phyloP scores from a whole-genome alignment of 2,329 filamentous ascomycete species.

The Exophiala sideris region DNA sequence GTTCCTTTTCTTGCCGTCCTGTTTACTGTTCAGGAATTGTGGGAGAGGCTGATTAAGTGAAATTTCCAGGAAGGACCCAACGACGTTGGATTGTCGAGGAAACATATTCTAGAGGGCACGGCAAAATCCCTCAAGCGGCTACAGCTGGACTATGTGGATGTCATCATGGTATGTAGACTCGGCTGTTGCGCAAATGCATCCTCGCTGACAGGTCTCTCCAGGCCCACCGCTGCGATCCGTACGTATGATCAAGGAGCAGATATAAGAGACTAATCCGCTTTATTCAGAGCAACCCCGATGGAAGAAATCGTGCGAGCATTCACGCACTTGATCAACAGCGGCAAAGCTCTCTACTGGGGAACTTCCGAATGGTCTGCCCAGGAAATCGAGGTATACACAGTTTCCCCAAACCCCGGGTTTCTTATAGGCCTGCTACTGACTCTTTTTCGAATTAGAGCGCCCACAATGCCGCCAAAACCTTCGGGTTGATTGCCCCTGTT shows the following conservation, averaged over 20 bases:
- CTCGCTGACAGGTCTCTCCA: too few relatives aligned
- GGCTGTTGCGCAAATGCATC: conserved; percentile 40
- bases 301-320: conserved; percentile 69
- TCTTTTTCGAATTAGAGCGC: too few relatives aligned
- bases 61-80: conserved; percentile 43
- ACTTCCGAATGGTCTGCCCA: conserved; percentile 66
- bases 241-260: too few relatives aligned
- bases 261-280: too few relatives aligned
- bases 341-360: conserved; percentile 68
- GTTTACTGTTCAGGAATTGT: too few relatives aligned
- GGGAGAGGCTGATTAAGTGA: too few relatives aligned
- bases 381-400: conserved; percentile 47
- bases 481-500: conserved; percentile 60
- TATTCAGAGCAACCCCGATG: conserved; percentile 54
- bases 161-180: conserved; percentile 67
- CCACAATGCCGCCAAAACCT: conserved; percentile 57
- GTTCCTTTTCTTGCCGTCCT: too few relatives aligned
- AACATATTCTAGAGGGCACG: conserved; percentile 67
- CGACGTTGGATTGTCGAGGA: conserved; percentile 64
- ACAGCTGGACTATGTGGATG: conserved; percentile 64
- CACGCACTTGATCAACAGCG: conserved; percentile 65
- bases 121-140: conserved; percentile 59
- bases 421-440: too few relatives aligned
- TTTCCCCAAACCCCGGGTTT: too few relatives aligned
- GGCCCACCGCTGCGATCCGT: too few relatives aligned